Evolutionary conservation across 176 grass and related monocot species (phyloP).

Genomic region (Juncus effusus): DNA sequence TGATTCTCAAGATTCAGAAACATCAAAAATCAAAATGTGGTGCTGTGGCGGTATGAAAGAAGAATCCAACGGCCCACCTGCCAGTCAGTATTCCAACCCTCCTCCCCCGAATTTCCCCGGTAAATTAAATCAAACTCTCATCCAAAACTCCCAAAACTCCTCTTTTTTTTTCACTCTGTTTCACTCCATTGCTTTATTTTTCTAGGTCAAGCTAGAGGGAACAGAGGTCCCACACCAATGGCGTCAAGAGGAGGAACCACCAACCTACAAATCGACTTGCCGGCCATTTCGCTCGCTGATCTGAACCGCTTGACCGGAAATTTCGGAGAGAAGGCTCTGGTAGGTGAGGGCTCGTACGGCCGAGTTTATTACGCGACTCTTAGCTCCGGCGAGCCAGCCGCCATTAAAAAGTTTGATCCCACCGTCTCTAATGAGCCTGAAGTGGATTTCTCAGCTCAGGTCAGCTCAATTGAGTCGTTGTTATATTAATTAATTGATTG

Average conservation of each 20-base stretch:
- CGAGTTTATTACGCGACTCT: constrained; percentile 78
- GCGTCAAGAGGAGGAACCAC: constrained; percentile 38
- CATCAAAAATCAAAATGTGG: constrained; percentile 21
- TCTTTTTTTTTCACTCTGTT: too few species aligned
- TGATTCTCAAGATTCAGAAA: not conserved
- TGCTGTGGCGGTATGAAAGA: constrained; percentile 27
- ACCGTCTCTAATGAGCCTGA: constrained; percentile 57
- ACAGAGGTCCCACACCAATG: constrained; percentile 46
- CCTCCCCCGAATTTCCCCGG: constrained; percentile 22
- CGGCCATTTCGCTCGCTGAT: constrained; percentile 49
- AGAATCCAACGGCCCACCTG: constrained; percentile 21
- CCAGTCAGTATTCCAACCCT: constrained; percentile 19
- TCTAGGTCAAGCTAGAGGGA: constrained; percentile 23
- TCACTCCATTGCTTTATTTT: not conserved
- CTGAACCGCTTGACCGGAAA: constrained; percentile 61
- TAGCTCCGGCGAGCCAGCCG: constrained; percentile 42
- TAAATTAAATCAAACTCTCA: not conserved
- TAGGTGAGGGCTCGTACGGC: constrained; percentile 90
- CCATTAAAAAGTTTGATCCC: constrained; percentile 83
- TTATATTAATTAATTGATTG: too few species aligned
- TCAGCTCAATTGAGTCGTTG: not conserved
- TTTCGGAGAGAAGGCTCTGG: constrained; percentile 59
- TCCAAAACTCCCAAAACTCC: too few species aligned
- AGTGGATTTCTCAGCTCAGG: constrained; percentile 62
- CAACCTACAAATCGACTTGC: constrained; percentile 66